A percentile compares a stretch with the other conserved stretches of the same genome.
Evolutionary conservation across 116 monocot genomes (phyloP).

Genomic region (Trichopus zeylanicus): DNA sequence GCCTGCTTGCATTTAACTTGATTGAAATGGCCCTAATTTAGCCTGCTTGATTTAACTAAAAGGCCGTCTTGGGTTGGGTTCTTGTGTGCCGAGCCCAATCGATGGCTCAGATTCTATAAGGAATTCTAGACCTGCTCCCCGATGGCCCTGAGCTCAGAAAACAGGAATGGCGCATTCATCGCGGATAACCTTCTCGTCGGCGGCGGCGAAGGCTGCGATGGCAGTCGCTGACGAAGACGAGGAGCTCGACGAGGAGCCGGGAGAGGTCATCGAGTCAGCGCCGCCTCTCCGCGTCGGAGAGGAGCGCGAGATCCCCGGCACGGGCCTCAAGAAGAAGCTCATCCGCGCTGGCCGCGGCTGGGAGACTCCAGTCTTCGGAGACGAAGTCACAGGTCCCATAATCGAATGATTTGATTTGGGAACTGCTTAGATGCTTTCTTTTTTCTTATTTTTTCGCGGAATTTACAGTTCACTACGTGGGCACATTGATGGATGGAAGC

Average conservation of each 20-base stretch:
- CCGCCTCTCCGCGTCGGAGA: constrained; percentile 59
- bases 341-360: constrained; percentile 40
- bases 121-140: too few species aligned
- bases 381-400: constrained; percentile 44
- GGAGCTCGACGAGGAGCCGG: constrained; percentile 54
- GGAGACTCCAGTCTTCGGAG: constrained; percentile 42
- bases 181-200: constrained; percentile 37
- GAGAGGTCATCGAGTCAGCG: constrained; percentile 72
- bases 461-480: constrained; percentile 54
- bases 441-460: background rate
- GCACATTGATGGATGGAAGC: constrained; percentile 33
- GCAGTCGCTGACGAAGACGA: constrained; percentile 17
- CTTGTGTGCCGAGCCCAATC: too few species aligned
- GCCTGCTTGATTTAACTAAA: too few species aligned
- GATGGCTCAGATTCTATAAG: too few species aligned
- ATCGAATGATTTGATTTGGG: background rate
- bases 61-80: too few species aligned
- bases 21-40: too few species aligned
- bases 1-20: too few species aligned
- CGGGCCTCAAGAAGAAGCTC: constrained; percentile 66
- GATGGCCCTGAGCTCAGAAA: background rate
- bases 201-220: constrained; percentile 23
- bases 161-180: constrained; percentile 12
- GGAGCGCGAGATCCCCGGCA: constrained; percentile 38
- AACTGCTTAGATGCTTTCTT: background rate